Conservation (phyloP, 306 rosid genomes). For the Canavalia gladiata region DNA sequence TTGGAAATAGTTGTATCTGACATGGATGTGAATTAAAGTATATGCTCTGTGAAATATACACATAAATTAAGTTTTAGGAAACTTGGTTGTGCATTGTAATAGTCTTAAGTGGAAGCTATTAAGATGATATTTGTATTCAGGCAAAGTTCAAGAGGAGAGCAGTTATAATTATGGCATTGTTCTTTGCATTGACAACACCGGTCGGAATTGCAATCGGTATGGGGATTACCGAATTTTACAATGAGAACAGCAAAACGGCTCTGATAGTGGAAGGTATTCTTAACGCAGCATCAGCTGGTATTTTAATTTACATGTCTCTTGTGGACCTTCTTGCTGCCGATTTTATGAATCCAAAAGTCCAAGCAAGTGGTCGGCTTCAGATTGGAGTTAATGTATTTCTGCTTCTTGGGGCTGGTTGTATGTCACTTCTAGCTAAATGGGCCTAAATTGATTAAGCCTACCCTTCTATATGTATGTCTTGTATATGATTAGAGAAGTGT, state of each 20-base stretch:
- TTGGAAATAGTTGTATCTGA: no score
- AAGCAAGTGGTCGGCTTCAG: conserved; percentile 43
- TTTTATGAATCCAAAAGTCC: conserved; percentile 57
- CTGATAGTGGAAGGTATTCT: conserved; percentile 56
- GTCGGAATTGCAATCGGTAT: conserved; percentile 64
- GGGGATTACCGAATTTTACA: conserved; percentile 13
- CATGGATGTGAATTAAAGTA: no score
- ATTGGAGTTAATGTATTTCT: conserved; percentile 38
- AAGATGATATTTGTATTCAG: not conserved
- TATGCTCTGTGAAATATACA: no score
- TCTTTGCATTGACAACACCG: conserved; percentile 62
- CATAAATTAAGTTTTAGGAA: no score
- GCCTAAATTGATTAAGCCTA: conserved; percentile 14
- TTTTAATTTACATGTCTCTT: conserved; percentile 66
- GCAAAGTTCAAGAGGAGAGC: conserved; percentile 54
- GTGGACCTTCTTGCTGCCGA: conserved; percentile 63
- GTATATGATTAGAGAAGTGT: no score
- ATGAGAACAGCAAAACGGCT: conserved; percentile 49
- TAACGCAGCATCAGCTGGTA: conserved; percentile 61
- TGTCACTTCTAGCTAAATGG: conserved; percentile 61
- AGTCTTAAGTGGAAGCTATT: no score
- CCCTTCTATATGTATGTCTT: not conserved
- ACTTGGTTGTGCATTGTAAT: no score
- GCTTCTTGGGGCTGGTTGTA: conserved; percentile 59
- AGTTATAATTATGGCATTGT: conserved; percentile 46